Evolutionary conservation across 192 early-diverging fungal species (phyloP), one percentile per base, ranked within the genome.

Genomic region (Rhizophagus sp.): DNA sequence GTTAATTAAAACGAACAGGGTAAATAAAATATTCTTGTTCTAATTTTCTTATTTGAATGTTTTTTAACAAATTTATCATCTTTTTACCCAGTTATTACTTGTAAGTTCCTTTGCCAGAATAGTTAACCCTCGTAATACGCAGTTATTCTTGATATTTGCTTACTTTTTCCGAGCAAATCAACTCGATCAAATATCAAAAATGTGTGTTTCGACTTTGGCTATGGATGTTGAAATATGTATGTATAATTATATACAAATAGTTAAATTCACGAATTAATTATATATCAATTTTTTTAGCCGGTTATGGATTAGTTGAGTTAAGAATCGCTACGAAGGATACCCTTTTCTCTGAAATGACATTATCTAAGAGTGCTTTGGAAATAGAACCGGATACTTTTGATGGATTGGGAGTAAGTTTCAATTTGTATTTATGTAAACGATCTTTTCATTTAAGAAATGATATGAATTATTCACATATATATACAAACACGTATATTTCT

Each of bases 81-180:
- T 49, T 62, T 52, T 74, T 25, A 57, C 22, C 15, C 7, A 65
- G 62, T 12, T 19, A 39, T 4, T n/a, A 22, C 30, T 65, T 25
- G 25, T 36, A 47, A 11, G 36, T 24, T 36, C 76, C 11, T 62
- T 79, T 36, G n/a, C 57, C 0, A 25, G 69, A 47, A 36, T 79
- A 25, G 62, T 69, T 27, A 79, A 68, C 27, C 57, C 76, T n/a
- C 44, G 39, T 4, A 62, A 79, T 30, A 27, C 47, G 2, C 65
- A 79, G 2, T 52, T 79, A 25, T 79, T 69, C 34, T 34, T 79
- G 44, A 27, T 79, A 33, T 69, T 79, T 68, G 77, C 77, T 25
- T 41, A 64, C 10, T 69, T 64, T 47, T 69, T 79, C n/a, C 34
- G 68, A 13, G 69, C 63, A n/a, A 68, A 24, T 34, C 64, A 79